Evolutionary conservation across 2,329 filamentous ascomycete species (phyloP).

Genomic region (Uncinocarpus reesii): DNA sequence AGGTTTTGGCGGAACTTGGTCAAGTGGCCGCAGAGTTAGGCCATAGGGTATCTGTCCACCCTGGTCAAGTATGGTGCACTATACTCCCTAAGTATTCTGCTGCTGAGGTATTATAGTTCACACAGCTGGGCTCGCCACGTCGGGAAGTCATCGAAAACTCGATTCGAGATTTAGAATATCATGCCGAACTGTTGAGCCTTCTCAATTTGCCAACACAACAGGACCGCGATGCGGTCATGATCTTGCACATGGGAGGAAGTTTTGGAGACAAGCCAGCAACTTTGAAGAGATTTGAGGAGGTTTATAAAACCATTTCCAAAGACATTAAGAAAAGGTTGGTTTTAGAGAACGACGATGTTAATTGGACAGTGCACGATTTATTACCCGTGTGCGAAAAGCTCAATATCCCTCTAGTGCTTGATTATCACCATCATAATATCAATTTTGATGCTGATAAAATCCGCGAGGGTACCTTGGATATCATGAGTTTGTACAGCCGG

Average conservation of each 20-base stretch:
- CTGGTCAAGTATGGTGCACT: constrained; percentile 51
- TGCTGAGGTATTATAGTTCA: constrained; percentile 45
- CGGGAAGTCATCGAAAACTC: constrained; percentile 65
- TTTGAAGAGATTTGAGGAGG: constrained; percentile 63
- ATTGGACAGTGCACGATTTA: constrained; percentile 84
- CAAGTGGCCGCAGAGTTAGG: constrained; percentile 65
- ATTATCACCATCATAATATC: constrained; percentile 95
- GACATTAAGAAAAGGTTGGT: constrained; percentile 72
- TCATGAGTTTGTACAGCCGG: constrained; percentile 61
- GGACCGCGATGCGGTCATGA: constrained; percentile 83
- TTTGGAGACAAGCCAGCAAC: constrained; percentile 80
- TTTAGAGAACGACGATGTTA: constrained; percentile 88
- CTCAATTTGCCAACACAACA: constrained; percentile 67
- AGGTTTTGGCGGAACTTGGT: constrained; percentile 65
- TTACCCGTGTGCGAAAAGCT: constrained; percentile 84
- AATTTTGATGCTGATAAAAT: constrained; percentile 63
- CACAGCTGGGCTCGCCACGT: constrained; percentile 76
- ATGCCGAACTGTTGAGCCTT: constrained; percentile 71
- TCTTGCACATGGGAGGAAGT: constrained; percentile 82
- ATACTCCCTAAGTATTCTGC: not conserved
- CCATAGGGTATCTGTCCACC: constrained; percentile 81
- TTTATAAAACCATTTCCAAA: constrained; percentile 57
- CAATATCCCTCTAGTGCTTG: constrained; percentile 85
- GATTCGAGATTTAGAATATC: constrained; percentile 74
- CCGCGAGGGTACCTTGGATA: constrained; percentile 75